Evolutionary conservation across 2,329 filamentous ascomycete genomes (phyloP).

Genomic region (Trichophaea hybrida): DNA sequence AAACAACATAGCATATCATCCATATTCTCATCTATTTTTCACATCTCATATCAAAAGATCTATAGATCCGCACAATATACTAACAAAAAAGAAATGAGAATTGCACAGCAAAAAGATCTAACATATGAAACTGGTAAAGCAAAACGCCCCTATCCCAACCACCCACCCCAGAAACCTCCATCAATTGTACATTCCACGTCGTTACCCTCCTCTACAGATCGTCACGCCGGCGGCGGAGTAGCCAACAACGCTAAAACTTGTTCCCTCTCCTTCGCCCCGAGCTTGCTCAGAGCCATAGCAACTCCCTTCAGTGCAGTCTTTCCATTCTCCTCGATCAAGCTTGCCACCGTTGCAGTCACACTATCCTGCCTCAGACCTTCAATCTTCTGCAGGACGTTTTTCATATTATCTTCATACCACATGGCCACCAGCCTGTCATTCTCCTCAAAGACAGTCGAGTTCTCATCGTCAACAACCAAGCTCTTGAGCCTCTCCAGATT

Average conservation of each 20-base stretch:
- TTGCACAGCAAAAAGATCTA: neutral
- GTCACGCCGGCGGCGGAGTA: neutral
- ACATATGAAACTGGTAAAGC: neutral
- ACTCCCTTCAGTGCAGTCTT: constrained; percentile 69
- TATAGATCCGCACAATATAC: neutral
- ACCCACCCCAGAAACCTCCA: neutral
- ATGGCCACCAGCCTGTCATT: constrained; percentile 72
- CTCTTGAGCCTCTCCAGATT: constrained; percentile 65
- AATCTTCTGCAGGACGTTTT: constrained; percentile 67
- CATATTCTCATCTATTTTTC: too few relatives aligned
- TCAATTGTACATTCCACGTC: neutral
- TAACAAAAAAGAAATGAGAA: neutral
- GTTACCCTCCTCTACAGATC: neutral
- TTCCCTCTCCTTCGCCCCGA: constrained; percentile 81
- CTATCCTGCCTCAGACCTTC: constrained; percentile 68
- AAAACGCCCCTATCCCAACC: neutral
- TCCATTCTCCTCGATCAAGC: constrained; percentile 50
- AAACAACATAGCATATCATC: neutral
- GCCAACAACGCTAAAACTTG: constrained; percentile 47
- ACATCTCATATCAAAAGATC: too few relatives aligned
- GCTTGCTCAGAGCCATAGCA: constrained; percentile 66
- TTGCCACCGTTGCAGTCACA: constrained; percentile 54
- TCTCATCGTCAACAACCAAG: constrained; percentile 46
- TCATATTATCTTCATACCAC: constrained; percentile 94
- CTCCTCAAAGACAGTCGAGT: constrained; percentile 58